phyloP scores from a whole-genome alignment of 805 yeast species.

The Nakazawaea wyomingensis region DNA sequence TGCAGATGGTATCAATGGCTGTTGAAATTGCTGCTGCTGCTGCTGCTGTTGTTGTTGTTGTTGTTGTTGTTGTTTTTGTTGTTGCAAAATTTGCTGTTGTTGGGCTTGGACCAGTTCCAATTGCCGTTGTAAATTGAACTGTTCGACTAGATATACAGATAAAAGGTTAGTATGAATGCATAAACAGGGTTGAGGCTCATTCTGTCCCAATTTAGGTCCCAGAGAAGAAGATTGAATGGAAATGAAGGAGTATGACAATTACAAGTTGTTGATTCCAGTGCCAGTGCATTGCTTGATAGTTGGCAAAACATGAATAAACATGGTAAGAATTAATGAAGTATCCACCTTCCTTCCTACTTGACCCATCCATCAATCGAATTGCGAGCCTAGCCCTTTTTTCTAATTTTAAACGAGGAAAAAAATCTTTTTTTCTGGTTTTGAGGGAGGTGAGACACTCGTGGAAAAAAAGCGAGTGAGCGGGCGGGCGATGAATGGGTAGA shows the following conservation, averaged over 20 bases:
- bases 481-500: background rate
- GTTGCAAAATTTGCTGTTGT: conserved; percentile 83
- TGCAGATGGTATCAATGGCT: conserved; percentile 19
- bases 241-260: too few relatives aligned
- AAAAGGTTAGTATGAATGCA: conserved; percentile 16
- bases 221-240: too few relatives aligned
- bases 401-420: background rate
- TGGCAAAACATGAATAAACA: too few relatives aligned
- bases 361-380: background rate
- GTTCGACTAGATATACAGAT: conserved; percentile 51
- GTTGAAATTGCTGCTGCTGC: conserved; percentile 17
- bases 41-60: conserved; percentile 16
- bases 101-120: conserved; percentile 88
- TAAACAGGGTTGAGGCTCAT: too few relatives aligned
- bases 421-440: background rate
- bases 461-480: too few relatives aligned
- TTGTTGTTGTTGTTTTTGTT: conserved; percentile 42
- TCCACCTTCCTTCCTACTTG: too few relatives aligned
- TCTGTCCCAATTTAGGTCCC: too few relatives aligned
- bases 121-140: conserved; percentile 84
- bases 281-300: too few relatives aligned
- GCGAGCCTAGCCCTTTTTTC: too few relatives aligned
- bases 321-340: too few relatives aligned
- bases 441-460: background rate
- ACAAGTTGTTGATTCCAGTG: too few relatives aligned